phyloP scores from a whole-genome alignment of 106 monocot species.

The Agapanthus africanus region DNA sequence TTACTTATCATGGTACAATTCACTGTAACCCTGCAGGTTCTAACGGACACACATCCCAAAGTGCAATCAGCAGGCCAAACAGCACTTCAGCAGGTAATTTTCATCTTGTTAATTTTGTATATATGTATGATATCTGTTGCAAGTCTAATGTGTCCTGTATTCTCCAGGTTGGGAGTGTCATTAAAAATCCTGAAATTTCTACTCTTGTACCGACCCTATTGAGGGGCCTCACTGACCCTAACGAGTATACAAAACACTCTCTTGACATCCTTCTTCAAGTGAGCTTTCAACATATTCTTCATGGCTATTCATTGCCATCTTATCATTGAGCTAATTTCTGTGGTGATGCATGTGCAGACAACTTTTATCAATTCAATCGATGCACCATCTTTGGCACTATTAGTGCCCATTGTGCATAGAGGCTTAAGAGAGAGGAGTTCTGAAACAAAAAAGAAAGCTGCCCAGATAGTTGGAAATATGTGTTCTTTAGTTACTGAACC shows the following conservation, averaged over 20 bases:
- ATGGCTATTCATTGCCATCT: not conserved
- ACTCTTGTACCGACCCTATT: constrained; percentile 81
- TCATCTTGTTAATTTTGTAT: not conserved
- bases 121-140: not conserved
- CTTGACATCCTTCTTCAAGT: constrained; percentile 98
- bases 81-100: constrained; percentile 81
- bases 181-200: constrained; percentile 98
- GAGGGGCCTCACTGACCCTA: constrained; percentile 78
- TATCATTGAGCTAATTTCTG: not conserved
- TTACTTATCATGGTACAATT: constrained; percentile 7
- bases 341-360: constrained; percentile 39
- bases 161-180: constrained; percentile 94
- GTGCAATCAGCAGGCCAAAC: constrained; percentile 94
- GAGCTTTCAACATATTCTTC: constrained; percentile 5
- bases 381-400: constrained; percentile 90
- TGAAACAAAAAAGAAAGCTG: constrained; percentile 94
- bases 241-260: constrained; percentile 81
- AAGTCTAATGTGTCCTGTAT: not conserved
- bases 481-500: constrained; percentile 99
- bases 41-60: constrained; percentile 96
- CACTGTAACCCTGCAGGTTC: constrained; percentile 35
- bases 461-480: constrained; percentile 99
- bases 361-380: constrained; percentile 98
- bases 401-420: constrained; percentile 97
- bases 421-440: constrained; percentile 93